Base-by-base conservation (phyloP, 768 basidiomycete genomes). In the Podaxis pistillaris region DNA sequence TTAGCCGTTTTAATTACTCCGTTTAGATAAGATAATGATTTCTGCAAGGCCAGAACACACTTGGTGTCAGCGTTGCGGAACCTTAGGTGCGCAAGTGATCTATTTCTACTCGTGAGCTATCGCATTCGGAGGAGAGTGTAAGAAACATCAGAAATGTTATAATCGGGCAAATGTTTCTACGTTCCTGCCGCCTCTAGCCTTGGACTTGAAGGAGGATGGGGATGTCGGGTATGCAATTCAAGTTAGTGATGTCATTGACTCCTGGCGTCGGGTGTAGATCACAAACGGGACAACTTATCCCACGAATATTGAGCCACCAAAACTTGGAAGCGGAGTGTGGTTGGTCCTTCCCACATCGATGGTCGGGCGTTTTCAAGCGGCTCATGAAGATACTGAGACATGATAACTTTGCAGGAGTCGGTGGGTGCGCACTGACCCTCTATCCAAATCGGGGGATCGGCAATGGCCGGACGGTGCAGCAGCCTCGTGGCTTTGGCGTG, bases 401-500 rank as follows among this genome's bases (percentile, higher is more conserved):
- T 19, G 44, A 3, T n/a, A 22, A 49, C 47, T n/a, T 49, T 49
- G 5, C 9, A 22, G 47, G 17, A 49, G 22, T 11, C 22, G 3
- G 49, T 50, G 50, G 47, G 19, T 53, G 60, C 24, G 62, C 60
- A 58, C 57, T 64, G 63, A 55, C 51, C 49, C 24, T 46, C 24
- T 3, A 7, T 50, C 49, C 19, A 44, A 60, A 58, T 38, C 38
- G 51, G 60, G 56, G 15, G 22, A 30, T 46, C 74, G 77, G 75
- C 33, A 68, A 60, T 65, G 67, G 66, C 75, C 76, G 76, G 70
- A 55, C 56, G 65, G 65, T 58, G 51, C 58, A 41, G 40, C 60
- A 64, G 78, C 81, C 80, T 81, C 81, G 78, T 82, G 81, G 74
- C 70, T 68, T 56, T 65, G 54, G 79, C 80, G 77, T 82, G 79